A percentile compares a stretch with the other conserved stretches of the same genome.
Evolutionary conservation across 2,329 filamentous ascomycete species (phyloP).

Genomic region (Botrytis sinoallii): DNA sequence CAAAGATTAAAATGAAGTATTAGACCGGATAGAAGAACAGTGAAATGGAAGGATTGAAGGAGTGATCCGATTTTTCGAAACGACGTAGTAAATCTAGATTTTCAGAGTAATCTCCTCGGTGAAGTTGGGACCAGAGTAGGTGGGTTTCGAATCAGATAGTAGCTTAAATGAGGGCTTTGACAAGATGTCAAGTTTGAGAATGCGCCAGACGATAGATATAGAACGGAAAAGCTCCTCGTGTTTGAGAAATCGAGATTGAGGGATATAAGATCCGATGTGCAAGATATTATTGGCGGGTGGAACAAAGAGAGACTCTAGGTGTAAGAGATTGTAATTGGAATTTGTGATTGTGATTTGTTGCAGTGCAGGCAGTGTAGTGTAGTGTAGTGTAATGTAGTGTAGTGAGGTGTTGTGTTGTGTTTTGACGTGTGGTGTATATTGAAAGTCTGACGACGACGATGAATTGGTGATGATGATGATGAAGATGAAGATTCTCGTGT

Average conservation of each 20-base stretch:
- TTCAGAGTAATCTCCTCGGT: not conserved
- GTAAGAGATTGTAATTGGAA: not conserved
- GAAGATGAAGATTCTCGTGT: not conserved
- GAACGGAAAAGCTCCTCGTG: not conserved
- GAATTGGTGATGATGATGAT: not conserved
- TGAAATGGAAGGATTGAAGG: not conserved
- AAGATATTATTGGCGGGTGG: not conserved
- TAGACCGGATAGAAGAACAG: not conserved
- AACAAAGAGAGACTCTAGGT: not conserved
- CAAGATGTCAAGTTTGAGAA: slow-evolving; percentile 10
- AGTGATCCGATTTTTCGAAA: slow-evolving; percentile 7
- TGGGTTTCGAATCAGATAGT: not conserved
- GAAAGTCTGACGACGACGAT: not conserved
- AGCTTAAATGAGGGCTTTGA: slow-evolving; percentile 7
- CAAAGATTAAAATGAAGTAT: slow-evolving; percentile 1
- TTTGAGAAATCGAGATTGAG: not conserved
- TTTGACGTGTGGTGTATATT: not conserved
- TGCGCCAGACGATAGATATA: not conserved
- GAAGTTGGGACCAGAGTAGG: not conserved
- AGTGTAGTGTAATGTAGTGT: too few species aligned
- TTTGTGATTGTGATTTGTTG: not conserved
- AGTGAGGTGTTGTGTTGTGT: not conserved
- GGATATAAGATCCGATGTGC: not conserved
- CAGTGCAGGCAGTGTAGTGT: not conserved
- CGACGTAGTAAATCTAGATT: not conserved